Conservation (phyloP, 2,329 filamentous ascomycete species). For the Juglanconis juglandina region DNA sequence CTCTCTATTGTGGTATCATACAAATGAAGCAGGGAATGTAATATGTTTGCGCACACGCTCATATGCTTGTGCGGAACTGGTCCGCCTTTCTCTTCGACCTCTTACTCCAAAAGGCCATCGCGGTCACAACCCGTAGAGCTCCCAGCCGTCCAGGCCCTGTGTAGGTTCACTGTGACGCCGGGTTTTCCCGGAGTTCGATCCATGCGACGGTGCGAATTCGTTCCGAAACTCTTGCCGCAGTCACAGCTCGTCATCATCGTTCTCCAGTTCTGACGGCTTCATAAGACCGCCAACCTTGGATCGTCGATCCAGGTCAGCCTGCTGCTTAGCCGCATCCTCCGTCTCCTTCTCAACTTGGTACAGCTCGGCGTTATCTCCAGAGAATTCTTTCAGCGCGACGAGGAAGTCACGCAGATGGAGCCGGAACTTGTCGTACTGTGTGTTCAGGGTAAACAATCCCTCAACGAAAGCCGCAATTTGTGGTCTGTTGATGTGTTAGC, state of each 20-base stretch:
- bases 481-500: conserved; percentile 44
- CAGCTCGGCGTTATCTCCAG: conserved; percentile 90
- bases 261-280: conserved; percentile 94
- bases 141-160: conserved; percentile 30
- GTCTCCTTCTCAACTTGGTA: conserved; percentile 94
- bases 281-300: conserved; percentile 94
- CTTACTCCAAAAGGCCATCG: not conserved
- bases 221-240: conserved; percentile 65
- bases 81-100: not conserved
- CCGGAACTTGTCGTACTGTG: conserved; percentile 90
- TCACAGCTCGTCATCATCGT: conserved; percentile 86
- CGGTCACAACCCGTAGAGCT: conserved; percentile 33
- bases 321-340: conserved; percentile 78
- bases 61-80: conserved; percentile 1
- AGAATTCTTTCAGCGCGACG: conserved; percentile 94
- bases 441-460: conserved; percentile 82
- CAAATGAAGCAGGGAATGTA: conserved; percentile 18
- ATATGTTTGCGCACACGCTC: conserved; percentile 2
- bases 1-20: conserved; percentile 21
- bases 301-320: conserved; percentile 83
- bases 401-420: conserved; percentile 94
- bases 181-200: conserved; percentile 24
- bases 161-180: conserved; percentile 11
- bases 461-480: conserved; percentile 92
- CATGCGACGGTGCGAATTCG: conserved; percentile 50